Base-by-base conservation (phyloP, 768 basidiomycete genomes). In the Punctularia strigosozonata region DNA sequence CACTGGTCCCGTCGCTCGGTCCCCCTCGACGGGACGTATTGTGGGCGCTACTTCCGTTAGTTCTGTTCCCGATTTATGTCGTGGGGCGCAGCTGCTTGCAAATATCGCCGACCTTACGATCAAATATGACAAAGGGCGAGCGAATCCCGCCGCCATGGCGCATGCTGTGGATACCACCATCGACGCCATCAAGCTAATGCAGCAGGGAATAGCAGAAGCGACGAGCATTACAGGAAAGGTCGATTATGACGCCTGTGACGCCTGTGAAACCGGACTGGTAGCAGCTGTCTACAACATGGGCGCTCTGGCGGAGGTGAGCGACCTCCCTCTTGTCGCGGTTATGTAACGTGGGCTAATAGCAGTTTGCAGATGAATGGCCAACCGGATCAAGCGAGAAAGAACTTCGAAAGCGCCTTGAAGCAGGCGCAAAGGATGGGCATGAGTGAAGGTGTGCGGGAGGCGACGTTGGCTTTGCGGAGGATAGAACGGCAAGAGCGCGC, bases 21-120 rank as follows among this genome's bases (percentile, higher is more conserved):
- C 10, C 47, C 48, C 13, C 21, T 56, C 1, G 71, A 76, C 43
- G 72, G 80, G 43, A 63, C 62, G 37, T 84, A 81, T 49, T 61
- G 74, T 58, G 78, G 79, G 39, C 20, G 58, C 43, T 26, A 8
- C 28, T 5, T 14, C 3, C 35, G n/a, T 20, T 24, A 15, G 19
- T 23, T 38, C n/a, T 25, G 1, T 5, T 34, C 21, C 25, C 26
- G 23, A 22, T 22, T 31, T 25, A 20, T 15, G 15, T 10, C 15
- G 10, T 10, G 15, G 10, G 28, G 15, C 10, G 10, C 10, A 30
- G 10, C 28, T 30, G 28, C 15, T 15, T 30, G 28, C 10, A 30
- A 10, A 10, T 15, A 30, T 30, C 28, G 15, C 15, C 10, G 10
- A 15, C 28, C 10, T 10, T 15, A 30, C 10, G 15, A 10, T 15